A percentile compares a stretch with the other conserved stretches of the same genome.
Evolutionary conservation across 306 rosid genomes (phyloP).

Genomic region (Ammopiptanthus mongolicus): DNA sequence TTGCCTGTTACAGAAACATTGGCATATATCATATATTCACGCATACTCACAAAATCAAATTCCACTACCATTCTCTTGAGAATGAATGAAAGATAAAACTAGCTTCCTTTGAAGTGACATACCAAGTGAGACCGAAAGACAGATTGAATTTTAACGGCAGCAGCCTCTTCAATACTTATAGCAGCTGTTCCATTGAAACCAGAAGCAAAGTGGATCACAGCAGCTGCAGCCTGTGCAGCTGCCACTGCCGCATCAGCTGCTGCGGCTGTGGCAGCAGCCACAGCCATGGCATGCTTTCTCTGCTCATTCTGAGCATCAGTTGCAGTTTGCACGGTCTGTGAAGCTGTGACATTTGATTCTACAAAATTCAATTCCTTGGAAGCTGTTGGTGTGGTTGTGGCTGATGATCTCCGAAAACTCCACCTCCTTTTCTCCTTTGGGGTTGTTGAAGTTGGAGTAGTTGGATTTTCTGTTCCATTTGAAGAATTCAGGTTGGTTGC

Average conservation of each 20-base stretch:
- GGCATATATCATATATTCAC: neutral
- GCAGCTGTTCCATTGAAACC: slow-evolving; percentile 32
- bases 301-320: slow-evolving; percentile 50
- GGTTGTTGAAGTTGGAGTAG: slow-evolving; percentile 47
- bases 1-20: slow-evolving; percentile 53
- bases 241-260: slow-evolving; percentile 63
- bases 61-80: neutral
- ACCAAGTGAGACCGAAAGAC: slow-evolving; percentile 81
- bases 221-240: slow-evolving; percentile 74
- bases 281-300: slow-evolving; percentile 63
- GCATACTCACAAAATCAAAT: neutral
- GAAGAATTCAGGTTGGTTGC: slow-evolving; percentile 27
- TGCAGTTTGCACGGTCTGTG: slow-evolving; percentile 23
- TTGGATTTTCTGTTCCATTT: slow-evolving; percentile 41
- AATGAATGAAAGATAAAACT: neutral
- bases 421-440: slow-evolving; percentile 82
- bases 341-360: slow-evolving; percentile 28
- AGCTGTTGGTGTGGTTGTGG: slow-evolving; percentile 37
- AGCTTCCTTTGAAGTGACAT: slow-evolving; percentile 1
- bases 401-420: slow-evolving; percentile 89
- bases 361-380: slow-evolving; percentile 39
- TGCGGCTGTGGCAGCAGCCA: slow-evolving; percentile 56
- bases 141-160: slow-evolving; percentile 76
- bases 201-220: slow-evolving; percentile 45
- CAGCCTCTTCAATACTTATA: slow-evolving; percentile 45